Evolutionary conservation across 2,329 filamentous ascomycete genomes (phyloP), one percentile per base, ranked within the genome.

Genomic region (Talaromyces islandicus): DNA sequence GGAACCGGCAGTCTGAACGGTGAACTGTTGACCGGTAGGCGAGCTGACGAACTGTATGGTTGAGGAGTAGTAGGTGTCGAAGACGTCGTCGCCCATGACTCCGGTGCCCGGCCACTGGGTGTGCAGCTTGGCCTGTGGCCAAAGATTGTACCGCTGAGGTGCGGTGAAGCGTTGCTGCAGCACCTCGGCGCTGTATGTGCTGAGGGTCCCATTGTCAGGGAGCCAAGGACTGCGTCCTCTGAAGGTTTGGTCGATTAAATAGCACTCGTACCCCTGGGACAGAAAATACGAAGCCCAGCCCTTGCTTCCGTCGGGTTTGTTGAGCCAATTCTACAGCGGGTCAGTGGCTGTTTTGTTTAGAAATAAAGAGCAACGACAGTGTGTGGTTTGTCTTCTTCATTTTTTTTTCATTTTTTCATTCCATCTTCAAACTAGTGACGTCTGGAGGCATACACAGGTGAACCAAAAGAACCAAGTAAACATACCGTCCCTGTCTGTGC

Each of bases 201-300:
- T 43, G 48, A 66, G 10, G 2, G 56, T 63, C 11, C 60, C 69
- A 61, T 64, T 68, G 17, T 25, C 61, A 21, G 67, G 62, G 24
- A 64, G 54, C 53, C 63, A 65, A 11, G 71, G 64, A 52, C 70
- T 73, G 24, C 73, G 68, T 21, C 73, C 76, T 14, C 75, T 72
- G 58, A 68, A 70, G 29, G 75, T 70, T 59, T 73, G 71, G 60
- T 79, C 77, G 17, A 74, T 64, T 21, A 82, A 68, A 64, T 80
- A 82, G 53, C 80, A 71, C 27, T 70, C 71, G 62, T 80, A 81
- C 17, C 80, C 80, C 30, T 75, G 66, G 7, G 71, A 66, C 17
- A 81, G 67, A 61, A 80, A 81, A 61, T 74, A 78, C 0, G 77
- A 76, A 1, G 78, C 77, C 80, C 79, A 82, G 48, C 80, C 80